Evolutionary conservation across 345 rosid species (phyloP), one percentile per base, ranked within the genome.

Genomic region (Boechera stricta): DNA sequence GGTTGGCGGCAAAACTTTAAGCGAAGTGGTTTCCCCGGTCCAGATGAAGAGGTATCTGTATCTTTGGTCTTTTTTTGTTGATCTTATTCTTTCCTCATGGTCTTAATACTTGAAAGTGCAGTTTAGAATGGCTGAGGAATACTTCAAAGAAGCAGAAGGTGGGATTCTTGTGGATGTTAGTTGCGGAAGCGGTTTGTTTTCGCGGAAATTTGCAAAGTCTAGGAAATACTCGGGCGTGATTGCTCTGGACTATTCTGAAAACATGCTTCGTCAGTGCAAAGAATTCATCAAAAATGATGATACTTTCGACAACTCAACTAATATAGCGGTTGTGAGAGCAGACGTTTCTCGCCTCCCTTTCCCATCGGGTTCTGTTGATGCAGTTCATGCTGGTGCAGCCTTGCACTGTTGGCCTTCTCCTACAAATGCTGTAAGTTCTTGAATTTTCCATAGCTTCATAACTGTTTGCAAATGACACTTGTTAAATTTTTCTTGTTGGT

Each of bases 351-450:
- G 99, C 61, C 97, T 92, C 59, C 98, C 98, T 41, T 95, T 95
- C 65, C 48, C 90, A 6, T 89, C 98, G 0, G 85, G 89, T 69
- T 89, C 93, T 39, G 83, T 95, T 78, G 99, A 90, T 45, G 98
- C 97, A 58, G 86, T 92, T 69, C 99, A 95, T 77, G 99, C 98
- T 75, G 98, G 94, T 72, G 98, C 97, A 4, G 99, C 99, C 28
- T 71, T 95, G 52, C 98, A 92, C 52, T 95, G 98, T 74, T 95
- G 99, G 97, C 94, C 99, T 55, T 90, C 98, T 73, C 86, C 96
- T 81, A 90, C 99, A 5, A 95, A 86, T 81, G 98, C 98, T 63
- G 98, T 88, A 85, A 83, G 86, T 74, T 49, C 35, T 64, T n/a
- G 2, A 45, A 28, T 16, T 29, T 21, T 7, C 18, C 2, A 18